Evolutionary conservation across 179 eudicot genomes (phyloP).

Genomic region (Heliamphora pulchella): DNA sequence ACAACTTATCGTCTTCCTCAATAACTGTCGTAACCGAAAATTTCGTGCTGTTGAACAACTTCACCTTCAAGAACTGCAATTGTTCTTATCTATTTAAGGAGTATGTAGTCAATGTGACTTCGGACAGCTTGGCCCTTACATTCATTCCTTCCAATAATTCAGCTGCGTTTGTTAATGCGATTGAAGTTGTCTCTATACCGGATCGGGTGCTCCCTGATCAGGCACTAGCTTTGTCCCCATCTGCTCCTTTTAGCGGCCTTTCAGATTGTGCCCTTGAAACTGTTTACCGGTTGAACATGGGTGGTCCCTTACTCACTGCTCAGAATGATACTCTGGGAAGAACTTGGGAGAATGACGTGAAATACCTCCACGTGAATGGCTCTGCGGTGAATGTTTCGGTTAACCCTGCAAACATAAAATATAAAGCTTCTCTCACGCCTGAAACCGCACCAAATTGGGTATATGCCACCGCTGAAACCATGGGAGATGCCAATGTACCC

Average conservation of each 20-base stretch:
- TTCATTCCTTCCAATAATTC: constrained; percentile 68
- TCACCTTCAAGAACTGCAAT: constrained; percentile 43
- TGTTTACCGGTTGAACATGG: constrained; percentile 67
- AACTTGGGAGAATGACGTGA: constrained; percentile 58
- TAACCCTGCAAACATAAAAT: constrained; percentile 42
- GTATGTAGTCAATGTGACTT: constrained; percentile 56
- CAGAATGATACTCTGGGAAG: constrained; percentile 71
- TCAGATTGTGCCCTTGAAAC: constrained; percentile 53
- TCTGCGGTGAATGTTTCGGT: constrained; percentile 58
- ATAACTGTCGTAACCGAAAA: constrained; percentile 54
- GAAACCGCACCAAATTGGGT: constrained; percentile 60
- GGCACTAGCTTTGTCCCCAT: constrained; percentile 36
- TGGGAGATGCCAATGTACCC: constrained; percentile 61
- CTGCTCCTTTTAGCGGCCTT: constrained; percentile 41
- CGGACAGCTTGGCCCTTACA: constrained; percentile 38
- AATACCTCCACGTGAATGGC: constrained; percentile 56
- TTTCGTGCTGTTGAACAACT: constrained; percentile 59
- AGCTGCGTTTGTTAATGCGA: constrained; percentile 60
- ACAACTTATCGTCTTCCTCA: constrained; percentile 44
- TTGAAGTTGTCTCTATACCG: constrained; percentile 70
- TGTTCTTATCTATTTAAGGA: constrained; percentile 56
- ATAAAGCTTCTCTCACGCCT: constrained; percentile 35
- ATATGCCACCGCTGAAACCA: constrained; percentile 58
- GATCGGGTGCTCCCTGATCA: constrained; percentile 48
- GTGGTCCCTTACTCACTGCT: constrained; percentile 61